Base-by-base conservation (phyloP, 495 filamentous ascomycete genomes). In the Tuber brumale region DNA sequence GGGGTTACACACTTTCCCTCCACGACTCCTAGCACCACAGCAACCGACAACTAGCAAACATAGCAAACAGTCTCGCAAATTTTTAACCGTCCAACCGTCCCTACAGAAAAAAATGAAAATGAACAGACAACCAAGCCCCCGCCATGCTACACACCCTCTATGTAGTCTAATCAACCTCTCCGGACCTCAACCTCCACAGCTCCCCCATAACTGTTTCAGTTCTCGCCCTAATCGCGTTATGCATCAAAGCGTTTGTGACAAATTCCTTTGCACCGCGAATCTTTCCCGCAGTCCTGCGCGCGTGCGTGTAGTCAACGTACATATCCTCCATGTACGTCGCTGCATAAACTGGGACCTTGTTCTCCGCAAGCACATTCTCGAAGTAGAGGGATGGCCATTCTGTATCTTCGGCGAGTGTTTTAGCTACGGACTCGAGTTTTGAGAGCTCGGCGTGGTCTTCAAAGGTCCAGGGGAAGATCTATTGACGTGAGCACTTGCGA, bases 281-380 rank as follows among this genome's bases (percentile, higher is more conserved):
- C 85, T 89, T 89, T 43, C 85, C 83, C 19, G 92, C 94, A 41
- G 94, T 95, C 77, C 90, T 90, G 74, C 88, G 85, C 0, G 92
- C 88, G 16, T 93, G 83, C 39, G 90, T 90, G 77, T 88, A 92
- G 77, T 95, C 90, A 44, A 98, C 95, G 80, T 97, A 97, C 94
- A 98, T 97, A 83, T 98, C 95, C 74, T 97, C 92, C 1, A 93
- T 81, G 75, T 90, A 98, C n/a, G 88, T 90, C 0, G 92, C 92
- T 9, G 93, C 91, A 79, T 96, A 97, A 0, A 97, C 92, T 0
- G 95, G 94, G 0, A 97, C 94, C 76, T 91, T 86, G 80, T 97
- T 97, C 77, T 88, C 86, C 9, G 86, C 87, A 31, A 97, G 86
- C 81, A 92, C 90, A 14, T 86, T 87, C 76, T 89, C 86, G 81